A percentile compares a stretch with the other conserved stretches of the same genome.
Evolutionary conservation across 805 yeast genomes (phyloP).

Genomic region (Kodamaea leandrae): DNA sequence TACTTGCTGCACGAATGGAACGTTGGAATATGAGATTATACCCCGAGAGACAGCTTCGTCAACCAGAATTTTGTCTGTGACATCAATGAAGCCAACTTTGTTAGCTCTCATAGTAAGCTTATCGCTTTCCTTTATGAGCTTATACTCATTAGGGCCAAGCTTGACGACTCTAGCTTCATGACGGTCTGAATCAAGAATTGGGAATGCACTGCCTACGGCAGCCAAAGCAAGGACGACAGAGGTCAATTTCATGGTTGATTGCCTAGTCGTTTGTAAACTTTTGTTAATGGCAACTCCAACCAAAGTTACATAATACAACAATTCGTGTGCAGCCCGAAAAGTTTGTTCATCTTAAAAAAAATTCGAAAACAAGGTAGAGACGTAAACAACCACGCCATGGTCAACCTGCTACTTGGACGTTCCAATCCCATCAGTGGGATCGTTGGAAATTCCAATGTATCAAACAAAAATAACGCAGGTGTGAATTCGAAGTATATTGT

Average conservation of each 20-base stretch:
- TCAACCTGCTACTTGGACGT: conserved; percentile 4
- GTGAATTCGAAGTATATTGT: conserved; percentile 24
- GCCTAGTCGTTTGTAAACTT: no score
- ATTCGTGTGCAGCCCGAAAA: conserved; percentile 6
- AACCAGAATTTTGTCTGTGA: conserved; percentile 48
- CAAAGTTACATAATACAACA: background rate
- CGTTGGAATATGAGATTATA: conserved; percentile 15
- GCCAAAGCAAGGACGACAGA: background rate
- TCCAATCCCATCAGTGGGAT: background rate
- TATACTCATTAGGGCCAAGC: conserved; percentile 31
- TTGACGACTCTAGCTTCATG: conserved; percentile 29
- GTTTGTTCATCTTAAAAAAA: conserved; percentile 6
- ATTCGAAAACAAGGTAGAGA: background rate
- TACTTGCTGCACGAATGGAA: conserved; percentile 14
- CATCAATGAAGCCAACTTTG: conserved; percentile 61
- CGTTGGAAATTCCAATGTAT: background rate
- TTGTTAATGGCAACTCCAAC: background rate
- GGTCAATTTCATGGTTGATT: background rate
- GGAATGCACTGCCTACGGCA: background rate
- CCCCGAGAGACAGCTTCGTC: conserved; percentile 32
- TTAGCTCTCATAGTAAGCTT: conserved; percentile 35
- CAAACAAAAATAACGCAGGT: background rate
- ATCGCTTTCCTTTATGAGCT: conserved; percentile 34
- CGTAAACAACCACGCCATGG: conserved; percentile 6
- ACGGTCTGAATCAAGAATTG: background rate